A percentile compares a stretch with the other conserved stretches of the same genome.
Conservation (phyloP, 306 rosid genomes). For the Morella rubra region DNA sequence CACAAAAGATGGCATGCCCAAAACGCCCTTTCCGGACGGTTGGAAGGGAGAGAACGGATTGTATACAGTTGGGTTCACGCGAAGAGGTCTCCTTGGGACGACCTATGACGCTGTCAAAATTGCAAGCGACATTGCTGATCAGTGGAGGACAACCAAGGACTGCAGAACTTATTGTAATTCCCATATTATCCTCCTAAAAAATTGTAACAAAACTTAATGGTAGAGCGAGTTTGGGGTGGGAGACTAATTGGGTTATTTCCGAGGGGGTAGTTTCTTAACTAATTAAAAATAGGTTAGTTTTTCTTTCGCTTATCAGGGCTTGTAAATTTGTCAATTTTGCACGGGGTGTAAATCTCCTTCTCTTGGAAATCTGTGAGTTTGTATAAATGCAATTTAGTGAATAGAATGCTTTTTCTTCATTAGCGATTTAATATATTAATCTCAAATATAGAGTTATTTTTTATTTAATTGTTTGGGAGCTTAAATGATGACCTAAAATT, state of each 20-base stretch:
- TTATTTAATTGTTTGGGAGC: too few relatives aligned
- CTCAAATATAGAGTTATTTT: too few relatives aligned
- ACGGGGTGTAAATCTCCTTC: conserved; percentile 16
- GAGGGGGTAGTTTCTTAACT: conserved; percentile 16
- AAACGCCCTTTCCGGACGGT: conserved; percentile 73
- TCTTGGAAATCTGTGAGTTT: conserved; percentile 17
- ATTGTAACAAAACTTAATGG: conserved; percentile 18
- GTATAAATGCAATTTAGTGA: conserved; percentile 23
- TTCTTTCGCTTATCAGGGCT: conserved; percentile 21
- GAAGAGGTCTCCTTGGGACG: conserved; percentile 83
- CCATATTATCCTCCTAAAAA: conserved; percentile 46
- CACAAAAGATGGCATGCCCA: conserved; percentile 80
- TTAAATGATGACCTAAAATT: too few relatives aligned
- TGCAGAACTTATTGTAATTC: conserved; percentile 36
- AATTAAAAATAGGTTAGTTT: conserved; percentile 7
- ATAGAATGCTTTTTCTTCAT: conserved; percentile 17
- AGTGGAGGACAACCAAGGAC: conserved; percentile 46
- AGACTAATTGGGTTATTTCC: not conserved
- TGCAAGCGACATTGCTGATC: conserved; percentile 57
- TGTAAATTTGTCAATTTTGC: conserved; percentile 49
- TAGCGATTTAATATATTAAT: too few relatives aligned
- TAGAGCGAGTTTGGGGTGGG: conserved; percentile 1
- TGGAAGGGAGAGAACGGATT: conserved; percentile 89
- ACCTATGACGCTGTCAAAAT: conserved; percentile 64
- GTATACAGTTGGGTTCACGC: conserved; percentile 81